A percentile compares a stretch with the other conserved stretches of the same genome.
These are phyloP conservation scores for Coelastrella sp. DNA, from an alignment of 139 green algal genomes.

Conservation along the genomic window DNA sequence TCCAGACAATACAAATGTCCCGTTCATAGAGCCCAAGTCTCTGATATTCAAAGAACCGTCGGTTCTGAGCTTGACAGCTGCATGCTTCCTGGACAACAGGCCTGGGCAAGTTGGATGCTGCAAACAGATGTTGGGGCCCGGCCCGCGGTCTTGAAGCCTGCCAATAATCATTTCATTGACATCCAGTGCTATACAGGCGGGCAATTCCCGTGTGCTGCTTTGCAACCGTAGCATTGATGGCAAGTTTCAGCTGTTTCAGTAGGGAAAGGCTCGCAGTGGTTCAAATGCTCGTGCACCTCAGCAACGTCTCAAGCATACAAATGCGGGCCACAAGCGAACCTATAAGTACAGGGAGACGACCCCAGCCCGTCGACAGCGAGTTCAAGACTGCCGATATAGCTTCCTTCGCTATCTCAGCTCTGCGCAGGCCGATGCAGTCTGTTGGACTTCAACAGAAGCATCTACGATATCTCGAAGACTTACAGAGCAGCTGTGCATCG, in stretches of 20 bases:
- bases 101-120: neutral
- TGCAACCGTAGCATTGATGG: neutral
- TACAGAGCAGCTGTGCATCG: neutral
- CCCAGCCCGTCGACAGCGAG: neutral
- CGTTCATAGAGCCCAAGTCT: slow-evolving; percentile 22
- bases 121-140: neutral
- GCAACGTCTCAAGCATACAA: too few species aligned
- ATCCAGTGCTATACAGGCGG: neutral
- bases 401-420: too few species aligned
- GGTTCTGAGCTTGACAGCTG: neutral
- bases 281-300: too few species aligned
- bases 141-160: neutral
- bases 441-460: too few species aligned
- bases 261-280: neutral
- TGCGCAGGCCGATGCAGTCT: too few species aligned
- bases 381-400: neutral
- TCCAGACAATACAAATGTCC: neutral
- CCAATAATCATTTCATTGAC: neutral
- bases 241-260: neutral
- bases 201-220: neutral
- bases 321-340: too few species aligned
- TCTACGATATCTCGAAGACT: too few species aligned
- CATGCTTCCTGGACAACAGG: slow-evolving; percentile 23
- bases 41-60: neutral
- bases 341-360: too few species aligned